Base-by-base conservation (phyloP, 179 eudicot species). In the Drosera spatulata region DNA sequence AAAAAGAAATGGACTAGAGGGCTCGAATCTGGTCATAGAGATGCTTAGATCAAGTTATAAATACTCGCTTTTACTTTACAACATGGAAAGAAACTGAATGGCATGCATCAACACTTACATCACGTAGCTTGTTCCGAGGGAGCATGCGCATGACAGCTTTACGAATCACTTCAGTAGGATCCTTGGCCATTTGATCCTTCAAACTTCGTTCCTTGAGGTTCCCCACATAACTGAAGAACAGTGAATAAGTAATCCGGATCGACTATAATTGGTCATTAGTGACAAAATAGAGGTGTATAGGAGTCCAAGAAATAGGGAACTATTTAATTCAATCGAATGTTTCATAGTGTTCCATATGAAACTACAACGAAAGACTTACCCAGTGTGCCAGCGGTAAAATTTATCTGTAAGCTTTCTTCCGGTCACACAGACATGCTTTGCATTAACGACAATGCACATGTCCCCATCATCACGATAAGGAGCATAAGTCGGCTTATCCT, bases 111-210 rank as follows among this genome's bases (percentile, higher is more conserved):
- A 38, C 33, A 93, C 97, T 86, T 71, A 85, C 99, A 72, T 94
- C 88, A 46, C 97, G 89, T 67, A 94, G 65, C 65, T 94, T 94
- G 68, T 94, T 94, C 68, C 95, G 74, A 41, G 99, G 99, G 69
- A 94, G 89, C 99, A 94, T 94, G 63, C 97, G 94, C 50, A 83
- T 37, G 57, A 94, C 91, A 77, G 99, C 97, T 82, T 94, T 94
- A 39, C 96, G 91, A 58, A 90, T 87, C 61, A 94, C 99, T 80
- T 90, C 97, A 39, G 96, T 85, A 55, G 99, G 97, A 80, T 94
- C 97, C 75, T 83, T 94, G 9, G 76, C 83, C 88, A 94, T 77
- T 73, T 94, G 99, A 68, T 94, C 97, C 78, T 90, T 94, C 61
- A 94, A 73, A 71, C 74, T 86, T 79, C 97, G 79, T 71, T 94